Base-by-base conservation (phyloP, 495 filamentous ascomycete genomes). In the Pyrenopolyporus hunteri region DNA sequence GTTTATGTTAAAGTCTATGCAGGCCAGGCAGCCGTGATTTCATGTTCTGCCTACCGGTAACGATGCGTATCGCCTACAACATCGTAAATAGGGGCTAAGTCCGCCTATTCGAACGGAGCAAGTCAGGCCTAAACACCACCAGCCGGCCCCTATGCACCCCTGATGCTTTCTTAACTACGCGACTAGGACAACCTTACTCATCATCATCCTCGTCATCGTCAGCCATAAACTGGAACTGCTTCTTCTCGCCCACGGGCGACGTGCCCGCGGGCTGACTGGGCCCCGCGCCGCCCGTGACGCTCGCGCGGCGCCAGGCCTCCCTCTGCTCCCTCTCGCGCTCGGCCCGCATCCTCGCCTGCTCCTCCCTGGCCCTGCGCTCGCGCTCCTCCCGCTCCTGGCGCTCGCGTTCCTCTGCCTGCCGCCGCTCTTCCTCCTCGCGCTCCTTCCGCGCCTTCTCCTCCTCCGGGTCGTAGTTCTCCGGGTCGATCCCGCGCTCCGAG, bases 401-500 rank as follows among this genome's bases (percentile, higher is more conserved):
- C 69, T 78, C 74, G 19, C 69, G 58, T 63, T 82, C 81, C 49
- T 73, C 76, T 37, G 75, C 69, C 36, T 72, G 50, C 28, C 64
- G 68, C 45, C 58, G 61, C 40, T 76, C 73, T 58, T 74, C 64
- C 62, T 75, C 73, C 47, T 74, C 73, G 33, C 71, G 70, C 70
- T 73, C 72, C 53, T 74, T 73, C 6, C 66, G 67, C 51, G 69
- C 71, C 42, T 78, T 79, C 57, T 79, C 80, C 43, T 73, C 76
- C 59, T 78, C 80, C 19, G 78, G 81, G 56, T 82, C 83, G 72
- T 84, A 83, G 8, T 74, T 78, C 37, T 72, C 73, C 25, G 80
- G 79, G 67, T 89, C 83, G 53, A 79, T 74, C 1, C 85, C 86
- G 31, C 77, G 66, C 61, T 88, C 84, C 3, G 81, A 28, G 64